Base-by-base conservation (phyloP, 2,329 filamentous ascomycete genomes). In the Clonostachys solani region DNA sequence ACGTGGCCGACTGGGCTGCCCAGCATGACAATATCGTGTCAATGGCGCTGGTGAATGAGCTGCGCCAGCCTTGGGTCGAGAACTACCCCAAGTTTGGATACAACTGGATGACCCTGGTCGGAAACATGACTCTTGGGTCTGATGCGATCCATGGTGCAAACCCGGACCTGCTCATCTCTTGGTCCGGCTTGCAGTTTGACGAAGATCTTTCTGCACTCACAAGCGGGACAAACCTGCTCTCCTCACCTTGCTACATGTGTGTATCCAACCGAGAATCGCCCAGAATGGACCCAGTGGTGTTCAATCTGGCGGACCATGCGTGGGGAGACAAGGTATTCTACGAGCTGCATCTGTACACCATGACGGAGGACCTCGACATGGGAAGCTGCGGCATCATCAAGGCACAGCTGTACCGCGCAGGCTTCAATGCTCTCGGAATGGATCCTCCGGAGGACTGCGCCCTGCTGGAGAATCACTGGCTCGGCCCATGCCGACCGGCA, bases 181-280 rank as follows among this genome's bases (percentile, higher is more conserved):
- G 80, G 38, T 80, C 77, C 8, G 78, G 78, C 0, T 64, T 81
- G 8, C 68, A 73, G 56, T 81, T 68, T 62, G 77, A 80, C 60
- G 46, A 52, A 47, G 50, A 52, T 40, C 46, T 52, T 16, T 52
- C 50, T 12, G 50, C 50, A 8, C 48, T 52, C 34, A 50, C 50
- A 10, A 38, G 35, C 41, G 46, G 50, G 9, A 49, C 49, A 36
- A 50, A 52, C 50, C 49, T 52, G 18, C 41, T 44, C 34, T 40
- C 44, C 15, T 47, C 50, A 19, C 50, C 50, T 6, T 52, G 50
- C 50, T 52, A 52, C 49, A 52, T 52, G 50, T 52, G 50, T 47
- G 50, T 50, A 15, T 49, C 50, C 10, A 43, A 48, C 12, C 50
- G 47, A 8, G 49, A 52, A 41, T 46, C 50, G 18, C 50, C 50